Conservation (phyloP, 495 filamentous ascomycete genomes). For the Annulohypoxylon maeteangense region DNA sequence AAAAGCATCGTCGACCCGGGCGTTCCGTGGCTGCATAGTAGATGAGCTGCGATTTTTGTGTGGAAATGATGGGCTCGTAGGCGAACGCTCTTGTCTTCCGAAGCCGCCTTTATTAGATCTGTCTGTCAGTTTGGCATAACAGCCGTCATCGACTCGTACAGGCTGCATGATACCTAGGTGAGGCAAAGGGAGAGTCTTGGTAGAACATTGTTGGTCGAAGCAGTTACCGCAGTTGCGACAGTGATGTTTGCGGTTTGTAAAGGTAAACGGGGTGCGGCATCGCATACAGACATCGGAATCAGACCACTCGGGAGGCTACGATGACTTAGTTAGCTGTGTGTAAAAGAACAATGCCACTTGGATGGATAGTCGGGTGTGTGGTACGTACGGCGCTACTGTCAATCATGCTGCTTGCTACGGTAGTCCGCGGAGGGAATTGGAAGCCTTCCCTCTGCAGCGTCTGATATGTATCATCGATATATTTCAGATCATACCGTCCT, state of each 20-base stretch:
- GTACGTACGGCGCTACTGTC: conserved; percentile 91
- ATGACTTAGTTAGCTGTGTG: conserved; percentile 33
- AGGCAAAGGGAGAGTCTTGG: conserved; percentile 86
- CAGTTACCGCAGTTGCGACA: conserved; percentile 98
- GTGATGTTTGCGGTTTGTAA: conserved; percentile 98
- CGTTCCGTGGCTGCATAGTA: conserved; percentile 88
- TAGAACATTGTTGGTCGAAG: conserved; percentile 92
- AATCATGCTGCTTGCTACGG: conserved; percentile 91
- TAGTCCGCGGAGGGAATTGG: conserved; percentile 86
- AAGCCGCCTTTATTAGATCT: conserved; percentile 61
- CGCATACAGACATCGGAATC: conserved; percentile 99
- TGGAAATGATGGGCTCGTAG: conserved; percentile 49
- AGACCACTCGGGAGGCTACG: conserved; percentile 93
- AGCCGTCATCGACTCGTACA: conserved; percentile 97
- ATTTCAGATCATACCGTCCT: conserved; percentile 81
- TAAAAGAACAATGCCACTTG: background rate
- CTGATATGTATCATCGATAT: conserved; percentile 87
- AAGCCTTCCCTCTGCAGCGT: conserved; percentile 85
- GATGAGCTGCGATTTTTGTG: conserved; percentile 55
- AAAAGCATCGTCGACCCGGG: conserved; percentile 83
- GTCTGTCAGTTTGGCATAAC: conserved; percentile 87
- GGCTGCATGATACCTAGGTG: conserved; percentile 92
- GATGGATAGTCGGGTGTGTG: background rate
- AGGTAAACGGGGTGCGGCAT: conserved; percentile 93
- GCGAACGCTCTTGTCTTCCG: conserved; percentile 45